Base-by-base conservation (phyloP, 768 basidiomycete species). In the Suillus hirtellus region DNA sequence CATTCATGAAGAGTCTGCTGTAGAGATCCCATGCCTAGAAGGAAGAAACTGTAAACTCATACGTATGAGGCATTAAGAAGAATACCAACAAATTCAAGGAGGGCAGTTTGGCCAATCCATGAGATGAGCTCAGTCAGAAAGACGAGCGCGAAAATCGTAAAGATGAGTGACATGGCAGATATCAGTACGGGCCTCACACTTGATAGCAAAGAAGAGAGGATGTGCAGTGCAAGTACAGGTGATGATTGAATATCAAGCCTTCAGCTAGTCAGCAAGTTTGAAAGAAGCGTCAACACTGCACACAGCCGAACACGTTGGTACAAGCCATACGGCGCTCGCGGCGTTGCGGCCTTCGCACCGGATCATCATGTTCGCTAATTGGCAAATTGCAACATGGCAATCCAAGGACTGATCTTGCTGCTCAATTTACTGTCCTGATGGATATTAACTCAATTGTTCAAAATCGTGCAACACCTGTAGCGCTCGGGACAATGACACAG, bases 71-170 rank as follows among this genome's bases (percentile, higher is more conserved):
- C 11, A 31, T 15, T 53, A 14, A 27, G 47, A 59, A 60, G 59
- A 50, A 37, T 61, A 85, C 92, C 66, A 69, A 96, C 95, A 62
- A 89, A 72, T 60, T 94, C 91, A 62, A 90, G 81, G 24, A 98
- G 81, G 27, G 94, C 93, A 21, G 89, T 84, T 73, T 94, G 85
- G 52, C 95, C 95, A 59, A 96, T 84, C 95, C 94, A 96, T 56
- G 89, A 85, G 65, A 96, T 84, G 69, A 94, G 81, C 73, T 96
- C 89, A 3, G 92, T 90, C 60, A 93, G 66, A 69, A 96, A 87
- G 38, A 93, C 92, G 60, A 95, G 83, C 19, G 82, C 74, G 72
- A 98, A 93, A 65, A 96, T 91, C 31, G 91, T 84, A 61, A 95
- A 69, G 47, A 95, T 86, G 62, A 96, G 85, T 65, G 91, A 84